Evolutionary conservation across 768 basidiomycete species (phyloP), one percentile per base, ranked within the genome.

Genomic region (Boletellus sp.): DNA sequence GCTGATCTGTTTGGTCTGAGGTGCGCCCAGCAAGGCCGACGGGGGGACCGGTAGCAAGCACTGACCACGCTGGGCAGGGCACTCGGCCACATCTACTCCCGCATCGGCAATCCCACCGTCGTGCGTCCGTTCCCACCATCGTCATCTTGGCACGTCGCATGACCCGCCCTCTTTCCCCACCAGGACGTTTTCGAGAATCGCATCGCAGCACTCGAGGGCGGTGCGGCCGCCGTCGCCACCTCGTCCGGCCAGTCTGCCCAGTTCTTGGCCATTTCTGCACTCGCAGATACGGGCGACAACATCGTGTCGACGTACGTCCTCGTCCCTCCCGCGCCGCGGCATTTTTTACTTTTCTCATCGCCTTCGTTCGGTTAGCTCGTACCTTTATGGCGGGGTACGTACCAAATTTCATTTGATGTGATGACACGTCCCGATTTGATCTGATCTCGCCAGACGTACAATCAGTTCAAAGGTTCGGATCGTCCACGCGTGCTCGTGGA

Each of bases 111-210:
- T 52, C 80, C 81, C 13, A 82, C 80, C 3, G 70, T 76, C 31
- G 80, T 81, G 54, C 49, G 78, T 71, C 19, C 26, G 22, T 35
- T 6, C 28, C 28, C 28, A 28, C 28, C 11, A 1, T 11, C 11
- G 3, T 1, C 28, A 8, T 10, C 28, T 28, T 28, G 28, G 8
- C 28, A 28, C 5, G 5, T 45, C 28, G 50, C 40, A 3, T 15
- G 3, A 3, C 17, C 34, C 20, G 1, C 17, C 17, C 15, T 7
- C 11, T 12, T 24, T 17, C 8, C 32, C 7, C 20, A 6, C 7
- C 32, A 79, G 80, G 81, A 84, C 35, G 75, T 85, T 3, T 83
- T 86, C 43, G 85, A 85, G 65, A 77, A 77, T 56, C 74, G 84
- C 4, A 78, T 86, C 2, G 77, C 85, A 0, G 79, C 80, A 0